A percentile compares a stretch with the other conserved stretches of the same genome.
phyloP scores from a whole-genome alignment of 441 rosid species.

The Geranium incanum region DNA sequence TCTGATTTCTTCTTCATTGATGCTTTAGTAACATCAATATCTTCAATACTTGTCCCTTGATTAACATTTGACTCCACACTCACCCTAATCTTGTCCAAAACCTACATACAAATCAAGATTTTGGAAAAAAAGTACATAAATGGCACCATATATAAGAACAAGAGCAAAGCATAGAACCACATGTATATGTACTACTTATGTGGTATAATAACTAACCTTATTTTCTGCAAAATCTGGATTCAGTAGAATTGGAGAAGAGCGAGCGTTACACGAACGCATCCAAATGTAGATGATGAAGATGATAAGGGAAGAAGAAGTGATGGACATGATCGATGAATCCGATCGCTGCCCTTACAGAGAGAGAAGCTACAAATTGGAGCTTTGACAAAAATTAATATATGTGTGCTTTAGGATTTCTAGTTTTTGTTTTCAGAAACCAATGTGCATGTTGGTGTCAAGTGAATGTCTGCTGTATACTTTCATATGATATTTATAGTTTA shows the following conservation, averaged over 20 bases:
- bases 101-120: background rate
- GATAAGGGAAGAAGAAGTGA: background rate
- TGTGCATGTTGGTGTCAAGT: constrained; percentile 1
- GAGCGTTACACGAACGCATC: background rate
- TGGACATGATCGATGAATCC: background rate
- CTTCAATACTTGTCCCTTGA: background rate
- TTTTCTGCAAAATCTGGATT: background rate
- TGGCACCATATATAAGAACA: background rate
- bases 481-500: background rate
- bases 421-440: background rate
- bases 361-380: constrained; percentile 1
- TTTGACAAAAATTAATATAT: background rate
- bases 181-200: background rate
- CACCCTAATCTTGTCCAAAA: background rate
- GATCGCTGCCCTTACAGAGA: background rate
- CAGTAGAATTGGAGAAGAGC: background rate
- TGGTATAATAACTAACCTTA: background rate
- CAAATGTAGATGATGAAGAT: background rate
- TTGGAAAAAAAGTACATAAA: background rate
- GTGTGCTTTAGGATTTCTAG: background rate
- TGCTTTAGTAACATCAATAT: background rate
- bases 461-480: background rate
- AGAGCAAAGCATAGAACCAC: background rate
- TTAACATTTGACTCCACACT: background rate
- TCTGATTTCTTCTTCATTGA: background rate